Evolutionary conservation across 352 stramenopile genomes (phyloP), one percentile per base, ranked within the genome.

Genomic region (Phytophthora pinifolia): DNA sequence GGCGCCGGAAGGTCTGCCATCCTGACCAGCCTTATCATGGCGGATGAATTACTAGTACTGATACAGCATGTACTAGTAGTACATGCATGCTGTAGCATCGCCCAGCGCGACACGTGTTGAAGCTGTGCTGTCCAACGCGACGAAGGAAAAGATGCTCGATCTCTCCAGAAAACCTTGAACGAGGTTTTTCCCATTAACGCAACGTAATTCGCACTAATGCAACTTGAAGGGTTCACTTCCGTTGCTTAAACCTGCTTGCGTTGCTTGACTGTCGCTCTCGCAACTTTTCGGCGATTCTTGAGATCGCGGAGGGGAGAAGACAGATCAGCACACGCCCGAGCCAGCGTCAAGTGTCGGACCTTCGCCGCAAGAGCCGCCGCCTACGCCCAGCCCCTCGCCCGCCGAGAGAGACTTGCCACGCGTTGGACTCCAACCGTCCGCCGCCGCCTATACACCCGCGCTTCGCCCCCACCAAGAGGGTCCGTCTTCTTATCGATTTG

Each of bases 341-440:
- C 17, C 48, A 58, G 52, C 58, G 49, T 53, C 42, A 61, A 67
- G 63, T 72, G 64, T 72, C 64, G 59, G 59, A 65, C 64, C 64
- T 61, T 42, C 30, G 34, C 52, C 32, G 34, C n/a, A 38, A 34
- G 18, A 35, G 35, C 31, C 33, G 32, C 36, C 53, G 39, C 35
- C 33, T 33, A 17, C 32, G 44, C 35, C 27, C 45, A 46, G 39
- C 29, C 45, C 27, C 45, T 50, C 67, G 50, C 56, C 62, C 35
- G 48, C 54, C 27, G 32, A 66, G 56, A 66, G 56, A 63, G 51
- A 58, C 50, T 63, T 36, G 57, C 50, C 51, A 70, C 62, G 62
- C 57, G 62, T 70, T 70, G 62, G 43, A 22, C 46, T 42, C 57
- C 57, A 67, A 70, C 57, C 57, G 62, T 70, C 57, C 42, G 41